Evolutionary conservation across 106 monocot genomes (phyloP), one percentile per base, ranked within the genome.

Genomic region (Alisma plantagoaquatica): DNA sequence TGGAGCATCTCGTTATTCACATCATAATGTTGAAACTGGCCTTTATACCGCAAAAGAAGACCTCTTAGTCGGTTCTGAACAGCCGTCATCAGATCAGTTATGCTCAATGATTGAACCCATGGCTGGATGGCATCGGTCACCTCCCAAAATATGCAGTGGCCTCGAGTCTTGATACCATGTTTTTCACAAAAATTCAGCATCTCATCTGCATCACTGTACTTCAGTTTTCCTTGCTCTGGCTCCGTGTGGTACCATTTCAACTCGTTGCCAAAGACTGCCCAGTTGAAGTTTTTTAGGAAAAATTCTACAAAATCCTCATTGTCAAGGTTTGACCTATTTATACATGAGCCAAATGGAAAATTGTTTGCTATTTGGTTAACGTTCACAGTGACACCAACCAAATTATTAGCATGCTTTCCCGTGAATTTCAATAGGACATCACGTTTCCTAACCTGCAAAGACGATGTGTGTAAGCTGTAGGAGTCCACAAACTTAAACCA

Each of bases 61-160:
- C 78, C 59, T 23, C 49, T 71, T 16, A 86, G 62, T 0, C 82
- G 86, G 47, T 68, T 71, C 38, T 73, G 75, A 19, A 92, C 73
- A 10, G 86, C 92, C 2, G 66, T 53, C 73, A 59, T 68, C 4
- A 92, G 73, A 29, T 79, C 86, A n/a, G 33, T 59, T 19, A 54
- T 61, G 73, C 42, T 72, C 4, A 92, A 43, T 11, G 78, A 51
- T 41, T 71, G 57, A 10, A 92, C 64, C 93, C 93, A 94, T 51
- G 72, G 70, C 54, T 80, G 93, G 41, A 94, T 72, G n/a, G 67
- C 33, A 57, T 84, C 93, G 43, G 76, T 79, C n/a, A 87, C 87
- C 69, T 94, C 93, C 93, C 93, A 94, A 61, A 94, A 87, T 30
- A 94, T 83, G 68, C 93, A 88, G 53, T 88, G 93, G 0, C 83